Base-by-base conservation (phyloP, 345 rosid species). In the Brassica nigra region DNA sequence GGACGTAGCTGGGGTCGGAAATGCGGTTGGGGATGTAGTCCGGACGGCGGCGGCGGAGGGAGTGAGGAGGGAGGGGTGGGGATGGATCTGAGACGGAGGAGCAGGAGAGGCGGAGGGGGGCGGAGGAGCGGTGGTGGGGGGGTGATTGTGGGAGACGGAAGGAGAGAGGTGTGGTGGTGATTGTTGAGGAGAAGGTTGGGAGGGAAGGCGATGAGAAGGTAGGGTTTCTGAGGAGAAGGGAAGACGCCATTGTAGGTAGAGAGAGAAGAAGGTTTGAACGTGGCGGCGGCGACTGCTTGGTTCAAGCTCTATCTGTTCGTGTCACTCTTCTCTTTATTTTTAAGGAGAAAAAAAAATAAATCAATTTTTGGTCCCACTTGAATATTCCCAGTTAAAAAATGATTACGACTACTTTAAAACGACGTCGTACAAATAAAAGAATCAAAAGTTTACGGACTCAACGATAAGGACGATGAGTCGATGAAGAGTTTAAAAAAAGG, bases 1-100 rank as follows among this genome's bases (percentile, higher is more conserved):
- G 91, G 73, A 95, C 92, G 70, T 95, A 93, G 65, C 76, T 80
- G 27, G 97, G 94, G 78, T 90, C 90, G 2, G 90, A 71, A 61
- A 95, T 93, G 55, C 76, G 90, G 85, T 83, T 83, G 37, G 99
- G 97, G 70, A 90, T 63, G 85, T 93, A 93, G 0, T 83, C 84
- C 0, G 98, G 97, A 0, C 92, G 93, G 84, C 58, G 63, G 66
- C 76, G 68, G 66, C 74, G 71, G 65, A 49, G 55, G 54, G 54
- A 1, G 55, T 14, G 16, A 2, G 55, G 55, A 14, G 55, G 55
- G 7, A 49, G 72, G 0, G 66, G 73, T 8, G 77, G 49, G 64
- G 82, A 20, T 78, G 81, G 66, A 81, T 74, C 54, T 73, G 81
- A 59, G 73, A 79, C 65, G 18, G 18, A 18, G 39, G 88, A 82